Percentiles rank a stretch among this genome's conserved stretches.
phyloP scores from a whole-genome alignment of 345 rosid species.

The Eucalyptus guilfoylei region DNA sequence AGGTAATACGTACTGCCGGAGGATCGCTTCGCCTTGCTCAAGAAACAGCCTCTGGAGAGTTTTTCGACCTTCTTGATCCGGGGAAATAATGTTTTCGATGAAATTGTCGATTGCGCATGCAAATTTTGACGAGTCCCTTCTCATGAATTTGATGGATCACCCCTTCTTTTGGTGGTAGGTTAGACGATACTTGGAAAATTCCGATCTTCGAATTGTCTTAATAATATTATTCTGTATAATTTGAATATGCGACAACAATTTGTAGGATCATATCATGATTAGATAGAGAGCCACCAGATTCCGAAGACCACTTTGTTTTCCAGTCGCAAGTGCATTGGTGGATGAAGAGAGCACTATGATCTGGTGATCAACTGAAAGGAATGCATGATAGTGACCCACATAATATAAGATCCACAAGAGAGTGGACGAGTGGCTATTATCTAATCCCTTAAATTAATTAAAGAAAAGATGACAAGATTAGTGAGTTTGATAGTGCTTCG shows the following conservation, averaged over 20 bases:
- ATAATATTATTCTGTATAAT: background rate
- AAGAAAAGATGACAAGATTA: background rate
- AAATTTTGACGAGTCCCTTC: constrained; percentile 17
- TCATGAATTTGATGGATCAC: constrained; percentile 6
- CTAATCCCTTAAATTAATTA: background rate
- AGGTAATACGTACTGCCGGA: constrained; percentile 19
- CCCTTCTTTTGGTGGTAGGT: background rate
- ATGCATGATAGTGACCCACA: background rate
- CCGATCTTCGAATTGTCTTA: background rate
- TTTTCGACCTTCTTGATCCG: constrained; percentile 23
- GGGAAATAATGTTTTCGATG: constrained; percentile 35
- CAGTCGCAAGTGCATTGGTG: constrained; percentile 12
- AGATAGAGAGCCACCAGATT: constrained; percentile 5
- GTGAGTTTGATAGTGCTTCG: background rate
- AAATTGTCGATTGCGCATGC: constrained; percentile 13
- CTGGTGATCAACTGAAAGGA: background rate
- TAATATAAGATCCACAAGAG: background rate
- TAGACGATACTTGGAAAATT: constrained; percentile 4
- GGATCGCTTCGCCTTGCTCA: background rate
- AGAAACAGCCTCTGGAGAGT: constrained; percentile 1
- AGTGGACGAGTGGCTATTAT: background rate
- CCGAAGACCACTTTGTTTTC: constrained; percentile 12
- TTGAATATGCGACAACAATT: background rate
- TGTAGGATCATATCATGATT: background rate
- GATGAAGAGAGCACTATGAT: constrained; percentile 3